These are phyloP conservation scores for Ascocoryne sarcoides DNA, from an alignment of 2,329 filamentous ascomycete species.

Conservation along the genomic window DNA sequence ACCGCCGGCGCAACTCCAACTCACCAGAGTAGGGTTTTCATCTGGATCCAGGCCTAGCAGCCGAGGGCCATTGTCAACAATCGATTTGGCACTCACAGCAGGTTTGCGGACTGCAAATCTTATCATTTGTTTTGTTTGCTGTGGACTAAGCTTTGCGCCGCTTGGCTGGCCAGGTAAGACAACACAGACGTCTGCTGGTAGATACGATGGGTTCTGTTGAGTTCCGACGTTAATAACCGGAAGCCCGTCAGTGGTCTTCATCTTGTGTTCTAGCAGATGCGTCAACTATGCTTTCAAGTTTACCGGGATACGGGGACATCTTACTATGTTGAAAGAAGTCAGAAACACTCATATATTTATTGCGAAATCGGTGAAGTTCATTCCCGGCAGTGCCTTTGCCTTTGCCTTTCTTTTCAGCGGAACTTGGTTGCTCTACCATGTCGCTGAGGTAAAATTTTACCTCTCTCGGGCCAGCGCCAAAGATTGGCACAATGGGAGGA, in stretches of 20 bases:
- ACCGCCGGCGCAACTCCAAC: background rate
- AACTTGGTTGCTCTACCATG: slow-evolving; percentile 6
- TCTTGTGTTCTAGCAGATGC: slow-evolving; percentile 5
- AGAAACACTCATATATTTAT: slow-evolving; percentile 41
- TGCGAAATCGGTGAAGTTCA: slow-evolving; percentile 7
- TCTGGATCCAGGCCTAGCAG: slow-evolving; percentile 41
- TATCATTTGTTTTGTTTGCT: slow-evolving; percentile 61
- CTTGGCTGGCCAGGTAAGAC: slow-evolving; percentile 56
- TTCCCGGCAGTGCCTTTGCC: slow-evolving; percentile 19
- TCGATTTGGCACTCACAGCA: slow-evolving; percentile 54
- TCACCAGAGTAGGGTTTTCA: slow-evolving; percentile 7
- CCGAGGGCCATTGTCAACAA: slow-evolving; percentile 46
- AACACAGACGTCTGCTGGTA: slow-evolving; percentile 55
- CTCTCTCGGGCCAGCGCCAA: slow-evolving; percentile 35
- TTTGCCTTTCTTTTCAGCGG: slow-evolving; percentile 7
- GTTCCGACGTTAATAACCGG: slow-evolving; percentile 59
- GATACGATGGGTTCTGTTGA: slow-evolving; percentile 44
- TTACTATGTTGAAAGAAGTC: slow-evolving; percentile 42
- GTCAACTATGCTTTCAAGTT: slow-evolving; percentile 6
- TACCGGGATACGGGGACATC: background rate
- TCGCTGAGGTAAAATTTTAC: slow-evolving; percentile 43
- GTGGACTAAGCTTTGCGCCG: slow-evolving; percentile 45
- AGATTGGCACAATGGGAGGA: slow-evolving; percentile 24
- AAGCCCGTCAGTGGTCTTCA: slow-evolving; percentile 31
- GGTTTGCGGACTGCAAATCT: slow-evolving; percentile 59